Percentiles rank a stretch among this genome's conserved stretches.
Conservation (phyloP, 192 early-diverging fungal genomes). For the Umbelopsis sp. region DNA sequence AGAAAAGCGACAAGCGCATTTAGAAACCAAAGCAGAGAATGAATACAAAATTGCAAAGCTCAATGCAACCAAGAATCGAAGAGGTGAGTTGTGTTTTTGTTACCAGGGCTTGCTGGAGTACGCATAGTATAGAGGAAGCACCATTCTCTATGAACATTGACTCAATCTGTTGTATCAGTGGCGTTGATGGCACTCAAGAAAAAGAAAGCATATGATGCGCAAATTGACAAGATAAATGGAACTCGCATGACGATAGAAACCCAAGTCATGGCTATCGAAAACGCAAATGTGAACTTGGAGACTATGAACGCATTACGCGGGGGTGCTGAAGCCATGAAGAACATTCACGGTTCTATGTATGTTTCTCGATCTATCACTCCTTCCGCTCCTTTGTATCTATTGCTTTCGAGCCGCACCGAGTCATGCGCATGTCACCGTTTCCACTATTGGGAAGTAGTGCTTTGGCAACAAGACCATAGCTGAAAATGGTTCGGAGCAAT, state of each 20-base stretch:
- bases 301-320: constrained; percentile 94
- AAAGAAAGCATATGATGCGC: constrained; percentile 83
- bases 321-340: constrained; percentile 92
- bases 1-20: constrained; percentile 89
- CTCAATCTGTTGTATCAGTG: constrained; percentile 18
- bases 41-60: constrained; percentile 84
- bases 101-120: neutral
- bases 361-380: constrained; percentile 14
- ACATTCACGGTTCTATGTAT: constrained; percentile 87
- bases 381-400: neutral
- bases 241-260: constrained; percentile 90
- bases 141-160: neutral
- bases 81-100: constrained; percentile 54
- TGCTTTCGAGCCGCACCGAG: neutral
- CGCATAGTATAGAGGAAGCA: neutral
- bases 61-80: constrained; percentile 93
- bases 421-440: neutral
- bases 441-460: neutral
- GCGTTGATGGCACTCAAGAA: constrained; percentile 95
- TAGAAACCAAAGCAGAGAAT: constrained; percentile 85
- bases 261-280: constrained; percentile 95
- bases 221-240: constrained; percentile 88
- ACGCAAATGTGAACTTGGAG: constrained; percentile 93
- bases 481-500: neutral
- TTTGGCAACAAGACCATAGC: too few relatives aligned